phyloP scores from a whole-genome alignment of 1,284 basidiomycete species.

The Trichosporon ovoides region DNA sequence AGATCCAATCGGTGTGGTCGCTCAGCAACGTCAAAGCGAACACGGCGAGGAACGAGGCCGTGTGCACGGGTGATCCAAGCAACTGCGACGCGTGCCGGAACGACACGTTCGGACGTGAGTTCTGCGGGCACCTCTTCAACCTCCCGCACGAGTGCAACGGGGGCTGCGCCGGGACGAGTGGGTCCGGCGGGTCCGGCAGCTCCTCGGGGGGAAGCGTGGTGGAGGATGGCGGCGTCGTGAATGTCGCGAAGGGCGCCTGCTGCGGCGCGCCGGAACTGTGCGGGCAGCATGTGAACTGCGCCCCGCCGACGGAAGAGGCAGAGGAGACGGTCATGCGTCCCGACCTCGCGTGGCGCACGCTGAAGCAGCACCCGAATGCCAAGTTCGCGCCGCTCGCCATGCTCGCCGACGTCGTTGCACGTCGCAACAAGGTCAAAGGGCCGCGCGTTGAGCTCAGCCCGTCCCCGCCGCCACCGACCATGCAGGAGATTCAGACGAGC shows the following conservation, averaged over 20 bases:
- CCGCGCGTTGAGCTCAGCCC: constrained; percentile 61
- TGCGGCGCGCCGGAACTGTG: constrained; percentile 42
- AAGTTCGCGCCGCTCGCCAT: constrained; percentile 72
- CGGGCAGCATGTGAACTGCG: constrained; percentile 17
- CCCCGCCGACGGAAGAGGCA: background rate
- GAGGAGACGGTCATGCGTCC: constrained; percentile 57
- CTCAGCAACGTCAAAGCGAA: constrained; percentile 25
- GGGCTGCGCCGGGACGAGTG: constrained; percentile 10
- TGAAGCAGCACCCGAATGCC: constrained; percentile 83
- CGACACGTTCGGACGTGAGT: constrained; percentile 61
- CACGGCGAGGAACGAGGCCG: constrained; percentile 28
- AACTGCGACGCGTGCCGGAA: constrained; percentile 49
- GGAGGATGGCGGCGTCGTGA: background rate
- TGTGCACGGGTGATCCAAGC: constrained; percentile 47
- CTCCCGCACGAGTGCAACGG: background rate
- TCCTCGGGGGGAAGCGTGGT: background rate
- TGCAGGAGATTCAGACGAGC: constrained; percentile 50
- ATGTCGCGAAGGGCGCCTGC: constrained; percentile 22
- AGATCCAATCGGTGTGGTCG: constrained; percentile 29
- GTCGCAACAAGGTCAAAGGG: constrained; percentile 69
- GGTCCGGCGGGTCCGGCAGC: constrained; percentile 8
- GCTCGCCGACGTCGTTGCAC: constrained; percentile 80
- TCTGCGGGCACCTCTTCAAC: constrained; percentile 65
- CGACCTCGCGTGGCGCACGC: constrained; percentile 74
- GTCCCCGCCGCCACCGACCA: constrained; percentile 30